Evolutionary conservation across 768 basidiomycete genomes (phyloP).

Genomic region (Lactarius psammicola): DNA sequence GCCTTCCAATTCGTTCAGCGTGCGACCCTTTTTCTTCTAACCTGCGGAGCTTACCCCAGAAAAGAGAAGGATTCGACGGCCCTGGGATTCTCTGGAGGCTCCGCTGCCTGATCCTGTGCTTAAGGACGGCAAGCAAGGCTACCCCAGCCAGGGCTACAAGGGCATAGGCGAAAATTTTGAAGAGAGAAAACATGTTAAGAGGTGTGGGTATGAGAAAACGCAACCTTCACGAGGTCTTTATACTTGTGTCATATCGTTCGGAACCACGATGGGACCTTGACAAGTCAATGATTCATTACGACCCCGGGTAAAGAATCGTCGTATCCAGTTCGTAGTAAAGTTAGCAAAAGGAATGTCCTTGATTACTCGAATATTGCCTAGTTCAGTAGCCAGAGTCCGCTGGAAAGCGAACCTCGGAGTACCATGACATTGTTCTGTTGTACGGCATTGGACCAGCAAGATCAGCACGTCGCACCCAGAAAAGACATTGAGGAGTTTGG

Average conservation of each 20-base stretch:
- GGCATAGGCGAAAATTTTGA: background rate
- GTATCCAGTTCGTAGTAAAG: too few species aligned
- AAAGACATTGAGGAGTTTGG: too few species aligned
- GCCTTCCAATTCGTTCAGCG: background rate
- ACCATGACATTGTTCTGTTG: too few species aligned
- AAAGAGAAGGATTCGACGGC: constrained; percentile 1
- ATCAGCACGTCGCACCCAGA: too few species aligned
- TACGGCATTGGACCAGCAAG: too few species aligned
- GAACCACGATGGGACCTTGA: background rate
- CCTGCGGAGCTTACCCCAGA: background rate
- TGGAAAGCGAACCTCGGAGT: too few species aligned
- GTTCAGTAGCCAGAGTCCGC: too few species aligned
- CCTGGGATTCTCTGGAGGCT: constrained; percentile 8
- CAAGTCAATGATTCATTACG: background rate
- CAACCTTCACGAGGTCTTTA: background rate
- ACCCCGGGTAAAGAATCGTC: background rate
- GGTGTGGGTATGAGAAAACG: background rate
- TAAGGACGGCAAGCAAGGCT: background rate
- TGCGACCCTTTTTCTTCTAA: background rate
- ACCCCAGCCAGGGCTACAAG: background rate
- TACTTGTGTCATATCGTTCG: background rate
- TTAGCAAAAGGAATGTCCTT: too few species aligned
- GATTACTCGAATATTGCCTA: too few species aligned
- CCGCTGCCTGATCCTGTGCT: background rate
- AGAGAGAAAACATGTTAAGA: background rate